Conservation (phyloP, 164 flowering plant species). For the Stephania japonica region DNA sequence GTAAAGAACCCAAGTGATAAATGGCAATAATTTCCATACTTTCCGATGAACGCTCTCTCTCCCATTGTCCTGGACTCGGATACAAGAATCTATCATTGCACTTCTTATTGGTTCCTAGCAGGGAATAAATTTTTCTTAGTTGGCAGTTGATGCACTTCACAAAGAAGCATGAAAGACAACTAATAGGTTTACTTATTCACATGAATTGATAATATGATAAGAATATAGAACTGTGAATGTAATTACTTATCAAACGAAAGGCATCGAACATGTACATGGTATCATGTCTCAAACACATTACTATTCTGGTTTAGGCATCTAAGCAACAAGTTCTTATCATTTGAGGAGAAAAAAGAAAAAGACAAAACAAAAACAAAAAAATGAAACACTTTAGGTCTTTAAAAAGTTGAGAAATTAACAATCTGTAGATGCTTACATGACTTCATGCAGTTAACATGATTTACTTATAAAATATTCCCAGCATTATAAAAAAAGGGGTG, state of each 20-base stretch:
- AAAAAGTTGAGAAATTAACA: too few species aligned
- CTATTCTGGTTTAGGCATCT: not conserved
- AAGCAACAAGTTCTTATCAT: not conserved
- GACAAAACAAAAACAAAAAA: not conserved
- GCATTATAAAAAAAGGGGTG: not conserved
- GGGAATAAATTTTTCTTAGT: not conserved
- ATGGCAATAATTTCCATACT: slow-evolving; percentile 30
- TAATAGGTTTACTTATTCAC: not conserved
- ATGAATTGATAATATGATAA: not conserved
- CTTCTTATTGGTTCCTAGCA: slow-evolving; percentile 64
- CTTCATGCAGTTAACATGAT: not conserved
- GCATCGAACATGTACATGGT: not conserved
- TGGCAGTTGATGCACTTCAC: not conserved
- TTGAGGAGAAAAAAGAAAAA: not conserved
- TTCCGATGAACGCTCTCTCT: slow-evolving; percentile 67
- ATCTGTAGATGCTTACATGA: too few species aligned
- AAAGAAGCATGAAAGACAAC: not conserved
- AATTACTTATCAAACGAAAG: not conserved
- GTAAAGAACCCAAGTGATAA: not conserved
- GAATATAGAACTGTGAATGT: not conserved
- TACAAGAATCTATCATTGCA: slow-evolving; percentile 62
- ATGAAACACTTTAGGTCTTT: not conserved
- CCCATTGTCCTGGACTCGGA: slow-evolving; percentile 83
- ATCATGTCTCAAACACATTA: not conserved
- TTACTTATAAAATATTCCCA: not conserved